These are phyloP conservation scores for Diaporthe ilicicola DNA, from an alignment of 2,329 filamentous ascomycete genomes.

Conservation along the genomic window DNA sequence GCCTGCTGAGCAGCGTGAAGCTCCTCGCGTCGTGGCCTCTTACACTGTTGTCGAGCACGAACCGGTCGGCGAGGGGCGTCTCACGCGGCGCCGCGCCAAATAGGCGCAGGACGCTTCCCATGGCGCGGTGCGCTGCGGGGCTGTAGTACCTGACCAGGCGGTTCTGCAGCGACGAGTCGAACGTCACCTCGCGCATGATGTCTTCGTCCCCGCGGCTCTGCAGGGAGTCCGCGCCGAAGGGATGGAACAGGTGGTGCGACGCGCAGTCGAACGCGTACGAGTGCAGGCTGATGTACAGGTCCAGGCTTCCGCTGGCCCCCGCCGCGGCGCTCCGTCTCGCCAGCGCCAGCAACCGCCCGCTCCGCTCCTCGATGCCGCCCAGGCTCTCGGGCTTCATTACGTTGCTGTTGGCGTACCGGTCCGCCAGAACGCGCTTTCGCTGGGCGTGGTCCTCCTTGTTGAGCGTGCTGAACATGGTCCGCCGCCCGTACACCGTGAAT, in stretches of 20 bases:
- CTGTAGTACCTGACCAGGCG: conserved; percentile 67
- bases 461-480: conserved; percentile 68
- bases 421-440: conserved; percentile 69
- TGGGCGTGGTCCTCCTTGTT: conserved; percentile 69
- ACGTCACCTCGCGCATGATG: conserved; percentile 74
- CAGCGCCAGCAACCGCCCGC: conserved; percentile 61
- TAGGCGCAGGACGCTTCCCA: conserved; percentile 54
- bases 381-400: conserved; percentile 65
- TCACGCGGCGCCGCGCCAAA: conserved; percentile 61
- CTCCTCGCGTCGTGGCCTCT: conserved; percentile 53
- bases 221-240: conserved; percentile 69
- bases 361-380: conserved; percentile 65
- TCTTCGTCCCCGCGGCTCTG: conserved; percentile 62
- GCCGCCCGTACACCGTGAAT: conserved; percentile 65
- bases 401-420: conserved; percentile 75
- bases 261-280: conserved; percentile 75
- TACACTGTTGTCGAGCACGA: conserved; percentile 62
- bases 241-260: conserved; percentile 75
- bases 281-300: conserved; percentile 72
- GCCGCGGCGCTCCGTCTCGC: conserved; percentile 52
- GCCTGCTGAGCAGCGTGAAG: conserved; percentile 67
- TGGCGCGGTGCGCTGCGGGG: conserved; percentile 58
- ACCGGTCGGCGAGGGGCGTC: conserved; percentile 66
- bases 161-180: conserved; percentile 73
- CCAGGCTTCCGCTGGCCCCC: conserved; percentile 52